phyloP scores from a whole-genome alignment of 495 filamentous ascomycete species.

The Clavariopsis aquatica region DNA sequence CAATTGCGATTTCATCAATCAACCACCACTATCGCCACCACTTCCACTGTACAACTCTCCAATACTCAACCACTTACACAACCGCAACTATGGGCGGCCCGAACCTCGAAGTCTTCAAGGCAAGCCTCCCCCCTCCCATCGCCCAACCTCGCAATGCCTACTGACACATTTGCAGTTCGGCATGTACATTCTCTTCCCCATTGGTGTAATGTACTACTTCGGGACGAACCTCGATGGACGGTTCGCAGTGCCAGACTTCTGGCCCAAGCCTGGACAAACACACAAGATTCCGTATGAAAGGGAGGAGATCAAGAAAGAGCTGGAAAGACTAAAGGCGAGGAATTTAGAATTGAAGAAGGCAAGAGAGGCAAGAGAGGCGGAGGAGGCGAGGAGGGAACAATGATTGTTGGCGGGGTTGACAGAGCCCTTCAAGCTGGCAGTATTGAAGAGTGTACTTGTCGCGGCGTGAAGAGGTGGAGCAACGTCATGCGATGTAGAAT shows the following conservation, averaged over 20 bases:
- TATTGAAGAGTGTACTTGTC: too few species aligned
- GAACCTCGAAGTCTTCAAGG: constrained; percentile 96
- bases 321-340: constrained; percentile 36
- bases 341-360: constrained; percentile 25
- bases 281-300: constrained; percentile 86
- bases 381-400: constrained; percentile 1
- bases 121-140: constrained; percentile 45
- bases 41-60: not conserved
- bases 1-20: not conserved
- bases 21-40: not conserved
- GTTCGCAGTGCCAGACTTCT: constrained; percentile 88
- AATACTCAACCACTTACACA: not conserved
- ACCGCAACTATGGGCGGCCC: constrained; percentile 65
- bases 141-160: not conserved
- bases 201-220: constrained; percentile 99
- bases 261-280: constrained; percentile 82
- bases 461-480: too few species aligned
- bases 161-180: too few species aligned
- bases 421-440: not conserved
- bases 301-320: constrained; percentile 63
- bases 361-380: constrained; percentile 26
- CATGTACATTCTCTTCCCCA: constrained; percentile 97
- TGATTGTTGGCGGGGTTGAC: not conserved
- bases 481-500: too few species aligned
- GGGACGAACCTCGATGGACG: constrained; percentile 94